phyloP scores from a whole-genome alignment of 2,329 filamentous ascomycete species.

The Mariannaea elegans region DNA sequence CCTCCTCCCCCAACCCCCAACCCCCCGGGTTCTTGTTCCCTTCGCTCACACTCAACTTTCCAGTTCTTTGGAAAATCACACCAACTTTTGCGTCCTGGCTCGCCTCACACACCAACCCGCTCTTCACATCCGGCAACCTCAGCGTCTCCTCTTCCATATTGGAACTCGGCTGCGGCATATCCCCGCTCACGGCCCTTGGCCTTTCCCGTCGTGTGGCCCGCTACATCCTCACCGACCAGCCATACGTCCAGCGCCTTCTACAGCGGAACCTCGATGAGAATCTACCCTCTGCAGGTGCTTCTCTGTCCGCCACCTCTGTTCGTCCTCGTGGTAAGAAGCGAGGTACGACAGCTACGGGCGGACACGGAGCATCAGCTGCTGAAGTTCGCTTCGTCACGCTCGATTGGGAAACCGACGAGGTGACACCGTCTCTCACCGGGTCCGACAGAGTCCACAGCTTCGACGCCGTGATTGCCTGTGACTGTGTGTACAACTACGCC shows the following conservation, averaged over 20 bases:
- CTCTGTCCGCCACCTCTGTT: constrained; percentile 14
- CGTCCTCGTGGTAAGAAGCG: constrained; percentile 30
- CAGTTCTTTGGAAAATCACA: constrained; percentile 91
- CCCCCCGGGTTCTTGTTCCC: not conserved
- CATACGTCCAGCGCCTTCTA: constrained; percentile 82
- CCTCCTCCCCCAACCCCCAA: not conserved
- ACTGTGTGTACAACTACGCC: constrained; percentile 95
- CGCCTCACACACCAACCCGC: constrained; percentile 66
- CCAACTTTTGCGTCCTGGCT: constrained; percentile 86
- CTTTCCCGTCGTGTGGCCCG: constrained; percentile 67
- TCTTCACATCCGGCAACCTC: constrained; percentile 65
- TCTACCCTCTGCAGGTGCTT: constrained; percentile 25
- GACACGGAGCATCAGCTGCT: constrained; percentile 1
- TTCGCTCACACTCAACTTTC: constrained; percentile 11
- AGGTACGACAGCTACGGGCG: not conserved
- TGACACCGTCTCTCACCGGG: constrained; percentile 55
- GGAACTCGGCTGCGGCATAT: constrained; percentile 90
- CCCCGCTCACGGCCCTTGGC: constrained; percentile 78
- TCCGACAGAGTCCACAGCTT: constrained; percentile 57
- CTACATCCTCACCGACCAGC: constrained; percentile 88
- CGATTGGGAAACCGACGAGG: constrained; percentile 82
- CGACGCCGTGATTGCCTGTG: constrained; percentile 83
- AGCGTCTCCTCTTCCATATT: constrained; percentile 65
- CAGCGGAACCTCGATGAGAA: constrained; percentile 79
- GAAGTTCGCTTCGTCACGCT: constrained; percentile 68